These are phyloP conservation scores for Candida tetrigidarum DNA, from an alignment of 1,139 yeast species.

Conservation along the genomic window DNA sequence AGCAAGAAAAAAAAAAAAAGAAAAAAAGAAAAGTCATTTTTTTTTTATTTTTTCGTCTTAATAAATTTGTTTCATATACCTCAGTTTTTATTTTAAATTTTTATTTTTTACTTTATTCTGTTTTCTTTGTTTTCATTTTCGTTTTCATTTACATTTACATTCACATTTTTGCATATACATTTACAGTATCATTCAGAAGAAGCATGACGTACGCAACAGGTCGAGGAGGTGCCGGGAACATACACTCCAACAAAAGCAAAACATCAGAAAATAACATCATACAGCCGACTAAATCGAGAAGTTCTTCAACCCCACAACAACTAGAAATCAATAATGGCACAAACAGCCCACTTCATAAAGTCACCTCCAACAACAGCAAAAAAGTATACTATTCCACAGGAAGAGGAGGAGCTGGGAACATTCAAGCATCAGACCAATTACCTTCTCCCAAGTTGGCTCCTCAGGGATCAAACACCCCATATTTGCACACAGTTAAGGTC, in stretches of 20 bases:
- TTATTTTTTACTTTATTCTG: not conserved
- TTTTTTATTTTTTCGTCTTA: slow-evolving; percentile 1
- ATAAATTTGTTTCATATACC: not conserved
- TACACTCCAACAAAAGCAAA: slow-evolving; percentile 25
- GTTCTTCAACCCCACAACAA: slow-evolving; percentile 10
- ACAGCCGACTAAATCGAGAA: slow-evolving; percentile 15
- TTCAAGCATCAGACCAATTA: slow-evolving; percentile 45
- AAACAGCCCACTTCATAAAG: slow-evolving; percentile 8
- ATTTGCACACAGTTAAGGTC: slow-evolving; percentile 56
- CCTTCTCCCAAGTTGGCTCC: slow-evolving; percentile 61
- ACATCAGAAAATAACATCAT: slow-evolving; percentile 24
- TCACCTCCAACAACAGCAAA: slow-evolving; percentile 25
- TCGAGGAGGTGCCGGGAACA: slow-evolving; percentile 47
- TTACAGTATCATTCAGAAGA: no score
- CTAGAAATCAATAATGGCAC: slow-evolving; percentile 1
- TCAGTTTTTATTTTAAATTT: slow-evolving; percentile 1
- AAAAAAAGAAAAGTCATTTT: not conserved
- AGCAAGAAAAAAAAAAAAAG: no score
- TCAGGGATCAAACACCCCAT: slow-evolving; percentile 70
- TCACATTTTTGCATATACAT: no score
- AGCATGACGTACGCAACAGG: slow-evolving; percentile 25
- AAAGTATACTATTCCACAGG: slow-evolving; percentile 63
- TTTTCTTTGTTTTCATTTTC: not conserved
- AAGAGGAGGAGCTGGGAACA: slow-evolving; percentile 83
- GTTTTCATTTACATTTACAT: no score